Evolutionary conservation across 768 basidiomycete genomes (phyloP).

Genomic region (Cystofilobasidium macerans): DNA sequence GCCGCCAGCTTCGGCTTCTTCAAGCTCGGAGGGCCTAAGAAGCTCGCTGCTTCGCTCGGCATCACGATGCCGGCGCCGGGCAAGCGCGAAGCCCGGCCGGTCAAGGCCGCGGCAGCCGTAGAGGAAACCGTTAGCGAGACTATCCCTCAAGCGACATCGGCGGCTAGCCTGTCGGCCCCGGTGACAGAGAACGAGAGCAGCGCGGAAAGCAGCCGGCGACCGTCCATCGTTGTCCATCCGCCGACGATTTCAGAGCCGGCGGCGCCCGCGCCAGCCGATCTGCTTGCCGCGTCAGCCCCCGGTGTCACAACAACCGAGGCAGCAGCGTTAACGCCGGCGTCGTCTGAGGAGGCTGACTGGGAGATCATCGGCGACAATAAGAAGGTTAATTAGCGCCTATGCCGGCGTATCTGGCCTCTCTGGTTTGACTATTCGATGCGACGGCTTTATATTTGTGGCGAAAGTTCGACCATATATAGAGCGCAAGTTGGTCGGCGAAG

Average conservation of each 20-base stretch:
- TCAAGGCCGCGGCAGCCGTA: background rate
- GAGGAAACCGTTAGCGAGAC: background rate
- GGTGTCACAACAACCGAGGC: background rate
- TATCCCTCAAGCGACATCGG: too few species aligned
- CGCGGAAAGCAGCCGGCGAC: background rate
- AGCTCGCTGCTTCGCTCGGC: background rate
- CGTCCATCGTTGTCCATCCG: conserved; percentile 8
- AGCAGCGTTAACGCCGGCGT: background rate
- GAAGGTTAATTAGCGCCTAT: background rate
- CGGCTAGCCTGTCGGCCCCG: background rate
- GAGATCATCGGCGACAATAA: conserved; percentile 5
- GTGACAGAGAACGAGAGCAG: background rate
- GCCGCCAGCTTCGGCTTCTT: conserved; percentile 9
- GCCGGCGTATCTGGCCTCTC: too few species aligned
- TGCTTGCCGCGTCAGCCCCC: conserved; percentile 5
- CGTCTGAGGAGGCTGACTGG: conserved; percentile 14
- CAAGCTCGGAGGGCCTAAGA: conserved; percentile 5
- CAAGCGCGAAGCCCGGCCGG: background rate
- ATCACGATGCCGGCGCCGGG: background rate
- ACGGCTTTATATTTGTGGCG: too few species aligned
- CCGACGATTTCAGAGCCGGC: background rate
- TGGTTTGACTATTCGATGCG: too few species aligned
- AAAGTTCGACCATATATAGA: too few species aligned
- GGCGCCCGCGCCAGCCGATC: background rate
- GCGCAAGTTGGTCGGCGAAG: too few species aligned